phyloP scores from a whole-genome alignment of 371 early-diverging fungal genomes.

The Lichtheimia ramosa region DNA sequence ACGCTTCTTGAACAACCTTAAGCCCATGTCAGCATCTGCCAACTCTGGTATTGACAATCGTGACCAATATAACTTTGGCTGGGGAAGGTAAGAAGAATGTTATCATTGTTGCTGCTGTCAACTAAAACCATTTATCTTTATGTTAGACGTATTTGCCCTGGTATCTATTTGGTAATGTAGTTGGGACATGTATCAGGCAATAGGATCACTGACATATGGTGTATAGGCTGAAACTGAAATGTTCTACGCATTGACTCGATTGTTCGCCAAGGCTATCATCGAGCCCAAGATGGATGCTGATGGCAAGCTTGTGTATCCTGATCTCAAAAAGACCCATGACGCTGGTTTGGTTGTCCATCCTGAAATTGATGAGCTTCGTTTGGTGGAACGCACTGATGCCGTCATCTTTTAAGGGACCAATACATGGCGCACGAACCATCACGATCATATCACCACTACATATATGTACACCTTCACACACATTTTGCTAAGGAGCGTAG shows the following conservation, averaged over 20 bases:
- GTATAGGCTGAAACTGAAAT: slow-evolving; percentile 15
- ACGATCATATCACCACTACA: no score
- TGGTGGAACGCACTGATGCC: slow-evolving; percentile 10
- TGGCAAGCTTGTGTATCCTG: slow-evolving; percentile 9
- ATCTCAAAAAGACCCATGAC: slow-evolving; percentile 8
- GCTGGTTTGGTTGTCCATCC: slow-evolving; percentile 17
- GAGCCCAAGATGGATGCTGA: slow-evolving; percentile 3
- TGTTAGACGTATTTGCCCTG: slow-evolving; percentile 13
- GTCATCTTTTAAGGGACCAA: not conserved
- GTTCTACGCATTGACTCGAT: slow-evolving; percentile 5
- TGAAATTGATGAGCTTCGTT: slow-evolving; percentile 5
- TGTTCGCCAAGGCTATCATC: slow-evolving; percentile 16
- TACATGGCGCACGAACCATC: no score
- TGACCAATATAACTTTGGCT: slow-evolving; percentile 19
- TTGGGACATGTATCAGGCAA: not conserved
- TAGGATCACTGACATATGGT: not conserved
- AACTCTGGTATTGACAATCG: slow-evolving; percentile 12
- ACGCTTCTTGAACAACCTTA: slow-evolving; percentile 18
- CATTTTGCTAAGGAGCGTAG: no score
- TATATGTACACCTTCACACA: no score
- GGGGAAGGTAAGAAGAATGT: slow-evolving; percentile 12
- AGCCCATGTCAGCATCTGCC: slow-evolving; percentile 14
- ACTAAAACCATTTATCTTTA: not conserved
- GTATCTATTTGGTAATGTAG: slow-evolving; percentile 15
- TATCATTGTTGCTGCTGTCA: not conserved